phyloP scores from a whole-genome alignment of 495 filamentous ascomycete genomes.

The Pseudoneurospora amorphoporcata region DNA sequence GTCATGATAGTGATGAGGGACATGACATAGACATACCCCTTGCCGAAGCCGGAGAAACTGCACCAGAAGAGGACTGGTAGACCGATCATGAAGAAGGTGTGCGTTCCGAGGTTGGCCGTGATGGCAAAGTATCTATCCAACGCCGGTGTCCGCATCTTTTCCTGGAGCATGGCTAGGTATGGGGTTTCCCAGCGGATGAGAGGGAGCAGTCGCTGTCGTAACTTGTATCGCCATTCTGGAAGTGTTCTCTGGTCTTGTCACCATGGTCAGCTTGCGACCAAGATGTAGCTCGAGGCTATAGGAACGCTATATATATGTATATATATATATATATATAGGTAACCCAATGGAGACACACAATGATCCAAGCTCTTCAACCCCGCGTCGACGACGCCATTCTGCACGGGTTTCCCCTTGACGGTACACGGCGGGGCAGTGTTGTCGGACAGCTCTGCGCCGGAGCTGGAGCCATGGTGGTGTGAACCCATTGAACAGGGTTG shows the following conservation, averaged over 20 bases:
- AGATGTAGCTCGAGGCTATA: background rate
- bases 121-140: constrained; percentile 94
- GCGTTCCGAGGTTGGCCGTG: constrained; percentile 92
- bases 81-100: constrained; percentile 96
- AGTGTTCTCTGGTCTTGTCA: constrained; percentile 66
- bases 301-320: no score
- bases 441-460: constrained; percentile 19
- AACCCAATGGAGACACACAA: constrained; percentile 42
- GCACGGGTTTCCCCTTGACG: background rate
- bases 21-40: constrained; percentile 77
- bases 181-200: constrained; percentile 92
- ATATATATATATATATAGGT: no score
- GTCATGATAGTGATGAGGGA: constrained; percentile 36
- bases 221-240: constrained; percentile 77
- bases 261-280: background rate
- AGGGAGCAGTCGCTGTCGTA: constrained; percentile 73
- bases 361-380: constrained; percentile 65
- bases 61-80: constrained; percentile 95
- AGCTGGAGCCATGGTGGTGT: constrained; percentile 18
- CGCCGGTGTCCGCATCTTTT: constrained; percentile 61
- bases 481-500: constrained; percentile 11
- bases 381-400: constrained; percentile 50
- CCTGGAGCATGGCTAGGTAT: constrained; percentile 78
- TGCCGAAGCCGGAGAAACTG: constrained; percentile 67
- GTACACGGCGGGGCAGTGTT: constrained; percentile 8